phyloP scores from a whole-genome alignment of 106 monocot genomes.

The Dendrobium catenatum region DNA sequence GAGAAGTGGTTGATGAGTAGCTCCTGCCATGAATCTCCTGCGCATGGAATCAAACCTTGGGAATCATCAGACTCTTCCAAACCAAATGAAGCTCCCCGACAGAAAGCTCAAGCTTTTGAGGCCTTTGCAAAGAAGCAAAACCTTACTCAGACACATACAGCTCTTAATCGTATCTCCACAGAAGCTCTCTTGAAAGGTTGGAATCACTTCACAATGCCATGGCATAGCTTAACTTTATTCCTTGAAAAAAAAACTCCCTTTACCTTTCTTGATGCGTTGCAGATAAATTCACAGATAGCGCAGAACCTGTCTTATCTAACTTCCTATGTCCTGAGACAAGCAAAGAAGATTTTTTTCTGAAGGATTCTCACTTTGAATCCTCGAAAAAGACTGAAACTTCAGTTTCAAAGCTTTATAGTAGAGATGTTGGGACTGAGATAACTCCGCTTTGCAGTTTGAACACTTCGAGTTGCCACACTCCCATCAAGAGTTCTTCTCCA shows the following conservation, averaged over 20 bases:
- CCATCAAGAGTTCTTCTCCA: conserved; percentile 62
- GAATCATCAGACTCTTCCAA: conserved; percentile 23
- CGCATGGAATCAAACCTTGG: conserved; percentile 23
- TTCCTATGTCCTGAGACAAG: conserved; percentile 26
- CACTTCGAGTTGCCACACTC: conserved; percentile 55
- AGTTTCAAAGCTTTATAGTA: conserved; percentile 3
- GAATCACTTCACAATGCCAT: background rate
- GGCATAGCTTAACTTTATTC: background rate
- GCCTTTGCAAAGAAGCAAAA: conserved; percentile 13
- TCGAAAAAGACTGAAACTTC: conserved; percentile 11
- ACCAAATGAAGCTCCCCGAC: conserved; percentile 14
- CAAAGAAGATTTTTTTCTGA: conserved; percentile 41
- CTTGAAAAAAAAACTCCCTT: background rate
- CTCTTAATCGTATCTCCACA: conserved; percentile 25
- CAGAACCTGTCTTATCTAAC: conserved; percentile 21
- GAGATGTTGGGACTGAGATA: conserved; percentile 80
- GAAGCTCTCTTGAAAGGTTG: conserved; percentile 67
- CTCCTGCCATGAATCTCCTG: conserved; percentile 68
- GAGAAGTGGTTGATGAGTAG: conserved; percentile 78
- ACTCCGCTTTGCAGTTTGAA: conserved; percentile 66
- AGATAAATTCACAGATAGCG: conserved; percentile 77
- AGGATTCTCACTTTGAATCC: conserved; percentile 19
- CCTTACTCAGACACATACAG: conserved; percentile 17
- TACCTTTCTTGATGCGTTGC: conserved; percentile 6
- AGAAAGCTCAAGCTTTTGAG: conserved; percentile 30